Percentiles rank a stretch among this genome's conserved stretches.
These are phyloP conservation scores for baker's yeast (Saccharomyces cerevisiae) DNA, from an alignment of 805 yeast species.

Conservation along the genomic window DNA sequence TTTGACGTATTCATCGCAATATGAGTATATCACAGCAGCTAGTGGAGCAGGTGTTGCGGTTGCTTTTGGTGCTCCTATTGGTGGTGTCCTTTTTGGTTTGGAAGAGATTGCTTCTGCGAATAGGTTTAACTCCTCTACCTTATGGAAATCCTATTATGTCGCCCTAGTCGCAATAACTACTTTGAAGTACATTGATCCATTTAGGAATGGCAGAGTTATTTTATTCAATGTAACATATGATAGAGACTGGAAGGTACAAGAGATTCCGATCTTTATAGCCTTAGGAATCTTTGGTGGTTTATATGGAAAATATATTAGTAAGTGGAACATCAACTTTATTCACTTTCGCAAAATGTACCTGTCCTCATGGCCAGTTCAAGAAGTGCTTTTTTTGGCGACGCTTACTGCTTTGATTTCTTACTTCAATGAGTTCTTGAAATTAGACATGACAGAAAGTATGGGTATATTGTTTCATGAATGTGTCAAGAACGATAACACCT, in stretches of 20 bases:
- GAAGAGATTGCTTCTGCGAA: slow-evolving; percentile 75
- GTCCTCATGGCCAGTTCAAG: slow-evolving; percentile 41
- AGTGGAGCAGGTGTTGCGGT: slow-evolving; percentile 98
- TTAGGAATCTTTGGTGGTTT: slow-evolving; percentile 88
- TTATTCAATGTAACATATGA: slow-evolving; percentile 87
- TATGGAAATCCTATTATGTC: slow-evolving; percentile 90
- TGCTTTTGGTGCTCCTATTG: slow-evolving; percentile 94
- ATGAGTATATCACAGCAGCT: slow-evolving; percentile 64
- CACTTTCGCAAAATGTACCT: slow-evolving; percentile 69
- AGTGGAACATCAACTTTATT: slow-evolving; percentile 67
- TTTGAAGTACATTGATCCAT: slow-evolving; percentile 77
- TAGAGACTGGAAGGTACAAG: slow-evolving; percentile 77
- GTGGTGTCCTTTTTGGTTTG: slow-evolving; percentile 87
- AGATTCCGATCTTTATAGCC: slow-evolving; percentile 68
- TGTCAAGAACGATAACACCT: slow-evolving; percentile 30
- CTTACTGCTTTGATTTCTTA: slow-evolving; percentile 73
- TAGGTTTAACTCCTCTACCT: slow-evolving; percentile 62
- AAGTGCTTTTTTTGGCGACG: slow-evolving; percentile 57
- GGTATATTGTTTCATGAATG: slow-evolving; percentile 83
- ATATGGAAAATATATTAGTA: slow-evolving; percentile 72
- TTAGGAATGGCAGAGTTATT: slow-evolving; percentile 89
- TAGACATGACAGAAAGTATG: slow-evolving; percentile 96
- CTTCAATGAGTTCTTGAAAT: slow-evolving; percentile 67
- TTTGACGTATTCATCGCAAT: slow-evolving; percentile 25
- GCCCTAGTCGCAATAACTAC: slow-evolving; percentile 81